phyloP scores from a whole-genome alignment of 2,329 filamentous ascomycete species.

The Diplodia scrobiculata region DNA sequence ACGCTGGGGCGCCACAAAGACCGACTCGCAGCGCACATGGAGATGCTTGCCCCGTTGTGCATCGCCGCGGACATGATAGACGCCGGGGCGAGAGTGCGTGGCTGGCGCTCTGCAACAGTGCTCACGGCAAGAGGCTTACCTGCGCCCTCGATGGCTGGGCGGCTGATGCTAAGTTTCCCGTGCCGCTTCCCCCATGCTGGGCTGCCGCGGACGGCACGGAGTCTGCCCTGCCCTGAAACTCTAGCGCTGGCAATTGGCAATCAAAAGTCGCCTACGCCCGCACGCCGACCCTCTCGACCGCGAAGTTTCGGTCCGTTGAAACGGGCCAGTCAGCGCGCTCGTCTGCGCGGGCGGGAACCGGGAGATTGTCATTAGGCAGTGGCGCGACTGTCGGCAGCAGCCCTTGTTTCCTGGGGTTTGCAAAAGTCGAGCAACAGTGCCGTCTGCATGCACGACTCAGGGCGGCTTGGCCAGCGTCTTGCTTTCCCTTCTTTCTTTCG shows the following conservation, averaged over 20 bases:
- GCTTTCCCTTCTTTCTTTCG: background rate
- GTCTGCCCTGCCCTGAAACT: conserved; percentile 23
- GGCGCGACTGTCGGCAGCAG: background rate
- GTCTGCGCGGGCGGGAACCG: conserved; percentile 7
- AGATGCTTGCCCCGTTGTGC: background rate
- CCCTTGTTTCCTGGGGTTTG: conserved; percentile 8
- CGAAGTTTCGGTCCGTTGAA: conserved; percentile 20
- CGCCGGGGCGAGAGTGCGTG: background rate
- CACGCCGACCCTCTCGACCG: background rate
- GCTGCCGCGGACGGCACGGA: conserved; percentile 16
- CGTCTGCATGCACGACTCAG: conserved; percentile 18
- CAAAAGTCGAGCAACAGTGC: conserved; percentile 1
- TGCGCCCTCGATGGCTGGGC: conserved; percentile 1
- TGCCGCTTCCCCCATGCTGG: background rate
- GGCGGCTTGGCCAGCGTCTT: background rate
- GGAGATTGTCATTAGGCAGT: conserved; percentile 18
- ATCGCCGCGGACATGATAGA: background rate
- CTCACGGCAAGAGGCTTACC: conserved; percentile 1
- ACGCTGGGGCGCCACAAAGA: conserved; percentile 20
- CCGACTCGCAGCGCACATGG: conserved; percentile 8
- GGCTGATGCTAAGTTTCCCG: conserved; percentile 11
- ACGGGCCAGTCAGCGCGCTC: background rate
- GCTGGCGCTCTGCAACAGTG: conserved; percentile 8
- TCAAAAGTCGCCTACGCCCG: background rate
- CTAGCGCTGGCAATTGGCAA: conserved; percentile 15